phyloP scores from a whole-genome alignment of 305 asterid species.

The Solanum hybrid region DNA sequence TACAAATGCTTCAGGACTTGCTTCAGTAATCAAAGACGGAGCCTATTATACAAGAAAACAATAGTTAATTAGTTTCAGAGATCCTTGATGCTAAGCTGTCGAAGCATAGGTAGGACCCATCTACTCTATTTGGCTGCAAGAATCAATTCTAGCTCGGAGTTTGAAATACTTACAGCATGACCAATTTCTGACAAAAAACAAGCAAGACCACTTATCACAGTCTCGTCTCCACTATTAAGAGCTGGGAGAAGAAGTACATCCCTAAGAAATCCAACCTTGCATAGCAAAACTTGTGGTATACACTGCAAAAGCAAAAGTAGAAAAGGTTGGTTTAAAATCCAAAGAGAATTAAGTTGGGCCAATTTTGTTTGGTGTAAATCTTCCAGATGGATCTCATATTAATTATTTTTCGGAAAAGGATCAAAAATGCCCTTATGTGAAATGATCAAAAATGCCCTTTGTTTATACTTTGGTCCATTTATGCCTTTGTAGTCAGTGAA shows the following conservation, averaged over 20 bases:
- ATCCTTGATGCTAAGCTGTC: background rate
- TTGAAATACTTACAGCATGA: constrained; percentile 63
- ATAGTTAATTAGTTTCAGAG: background rate
- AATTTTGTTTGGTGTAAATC: background rate
- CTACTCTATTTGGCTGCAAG: background rate
- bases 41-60: constrained; percentile 42
- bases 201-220: constrained; percentile 68
- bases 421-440: background rate
- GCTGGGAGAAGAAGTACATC: constrained; percentile 76
- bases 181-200: constrained; percentile 94
- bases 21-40: constrained; percentile 62
- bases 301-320: constrained; percentile 43
- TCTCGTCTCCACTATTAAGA: constrained; percentile 65
- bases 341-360: background rate
- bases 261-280: constrained; percentile 67
- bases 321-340: background rate
- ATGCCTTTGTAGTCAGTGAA: background rate
- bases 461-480: background rate
- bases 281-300: constrained; percentile 59
- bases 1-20: constrained; percentile 60
- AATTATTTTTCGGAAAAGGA: background rate
- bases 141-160: background rate
- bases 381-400: background rate
- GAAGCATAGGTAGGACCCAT: background rate
- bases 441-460: background rate